Base-by-base conservation (phyloP, 2,329 filamentous ascomycete species). In the Teratosphaeria epicoccoides region DNA sequence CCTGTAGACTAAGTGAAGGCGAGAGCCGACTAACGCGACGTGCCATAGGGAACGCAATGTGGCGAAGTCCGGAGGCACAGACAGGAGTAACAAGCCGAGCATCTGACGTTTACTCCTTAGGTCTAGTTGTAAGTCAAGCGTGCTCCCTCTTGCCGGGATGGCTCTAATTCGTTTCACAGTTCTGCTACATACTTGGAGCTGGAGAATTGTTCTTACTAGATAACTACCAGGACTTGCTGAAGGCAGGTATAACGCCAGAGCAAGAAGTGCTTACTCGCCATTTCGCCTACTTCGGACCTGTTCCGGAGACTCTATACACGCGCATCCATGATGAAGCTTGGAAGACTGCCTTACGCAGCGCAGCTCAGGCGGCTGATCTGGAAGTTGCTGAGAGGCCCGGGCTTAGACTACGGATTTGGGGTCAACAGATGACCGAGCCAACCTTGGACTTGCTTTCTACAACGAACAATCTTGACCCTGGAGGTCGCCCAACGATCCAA, bases 21-120 rank as follows among this genome's bases (percentile, higher is more conserved):
- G 53, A 61, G 47, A 47, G 56, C 49, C 56, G 56, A 54, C 52
- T 60, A 17, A 63, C 60, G 5, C 59, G 55, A 51, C 52, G 63
- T 58, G 60, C 61, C 52, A 59, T 70, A 57, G 67, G 67, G 12
- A 70, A 71, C 55, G 63, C 54, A 20, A 71, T 71, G 65, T 71
- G 67, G 68, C 65, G 67, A 59, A 71, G 68, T 59, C 68, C 63
- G 50, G 68, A 71, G 62, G 66, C 61, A 52, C 66, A 70, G 54
- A 66, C 64, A 6, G 65, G 66, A 55, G 62, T 54, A 26, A 50
- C 66, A 28, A 63, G 58, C 6, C 67, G 68, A 55, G 64, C 67
- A 49, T 71, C 65, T 44, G 68, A 69, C 49, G 59, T 71, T 14
- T 70, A 65, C 60, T 70, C 67, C 6, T 69, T 70, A 53, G 65